A percentile compares a stretch with the other conserved stretches of the same genome.
These are phyloP conservation scores for Cajanus cajan DNA, from an alignment of 306 rosid genomes.

Conservation along the genomic window DNA sequence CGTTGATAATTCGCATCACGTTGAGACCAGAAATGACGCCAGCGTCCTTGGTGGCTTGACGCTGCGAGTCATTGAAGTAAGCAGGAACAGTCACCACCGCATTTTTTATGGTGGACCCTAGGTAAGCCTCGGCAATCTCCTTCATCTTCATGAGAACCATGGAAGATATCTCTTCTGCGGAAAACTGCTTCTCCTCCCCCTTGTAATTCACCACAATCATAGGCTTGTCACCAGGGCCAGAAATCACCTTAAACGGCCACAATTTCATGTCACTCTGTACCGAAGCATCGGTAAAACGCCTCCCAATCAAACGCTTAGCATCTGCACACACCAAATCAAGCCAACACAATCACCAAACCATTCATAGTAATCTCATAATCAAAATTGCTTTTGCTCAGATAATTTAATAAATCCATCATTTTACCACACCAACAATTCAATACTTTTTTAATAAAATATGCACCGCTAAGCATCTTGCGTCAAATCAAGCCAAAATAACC, in stretches of 20 bases:
- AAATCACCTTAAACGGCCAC: slow-evolving; percentile 59
- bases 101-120: slow-evolving; percentile 44
- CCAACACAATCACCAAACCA: not conserved
- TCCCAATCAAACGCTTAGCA: slow-evolving; percentile 57
- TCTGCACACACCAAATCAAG: slow-evolving; percentile 24
- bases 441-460: not conserved
- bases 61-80: slow-evolving; percentile 57
- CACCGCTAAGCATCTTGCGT: slow-evolving; percentile 42
- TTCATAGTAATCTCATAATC: not conserved
- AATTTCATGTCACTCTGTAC: slow-evolving; percentile 51
- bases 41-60: slow-evolving; percentile 59
- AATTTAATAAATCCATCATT: no score
- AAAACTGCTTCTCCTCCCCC: slow-evolving; percentile 51
- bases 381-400: not conserved
- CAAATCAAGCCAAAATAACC: not conserved
- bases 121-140: slow-evolving; percentile 57
- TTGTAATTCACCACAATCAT: slow-evolving; percentile 53
- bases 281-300: slow-evolving; percentile 38
- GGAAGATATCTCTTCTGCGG: slow-evolving; percentile 57
- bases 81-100: slow-evolving; percentile 61
- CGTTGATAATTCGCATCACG: slow-evolving; percentile 58
- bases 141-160: slow-evolving; percentile 58
- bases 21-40: slow-evolving; percentile 56
- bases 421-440: no score
- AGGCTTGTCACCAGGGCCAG: slow-evolving; percentile 53